phyloP scores from a whole-genome alignment of 1,139 yeast genomes.

The Lodderomyces jiufengensis region DNA sequence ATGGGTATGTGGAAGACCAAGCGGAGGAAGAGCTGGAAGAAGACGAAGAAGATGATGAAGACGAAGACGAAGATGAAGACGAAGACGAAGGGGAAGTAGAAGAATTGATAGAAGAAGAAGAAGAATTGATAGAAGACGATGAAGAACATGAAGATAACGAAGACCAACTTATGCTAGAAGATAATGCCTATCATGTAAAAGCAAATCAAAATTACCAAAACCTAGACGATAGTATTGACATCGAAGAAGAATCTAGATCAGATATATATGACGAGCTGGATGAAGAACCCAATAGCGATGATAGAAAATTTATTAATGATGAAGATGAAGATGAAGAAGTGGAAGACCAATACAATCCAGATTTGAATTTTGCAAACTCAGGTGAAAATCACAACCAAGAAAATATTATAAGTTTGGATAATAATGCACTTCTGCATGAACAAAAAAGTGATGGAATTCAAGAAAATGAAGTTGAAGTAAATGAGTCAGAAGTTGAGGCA shows the following conservation, averaged over 20 bases:
- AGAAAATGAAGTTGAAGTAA: neutral
- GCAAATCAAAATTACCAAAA: too few species aligned
- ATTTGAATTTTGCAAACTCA: constrained; percentile 1
- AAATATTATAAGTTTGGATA: constrained; percentile 1
- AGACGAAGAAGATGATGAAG: constrained; percentile 13
- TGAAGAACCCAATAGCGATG: constrained; percentile 4
- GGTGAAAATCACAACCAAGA: neutral
- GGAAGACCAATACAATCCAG: constrained; percentile 13
- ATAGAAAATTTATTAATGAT: constrained; percentile 2
- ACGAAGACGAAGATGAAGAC: constrained; percentile 12
- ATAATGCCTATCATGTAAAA: too few species aligned
- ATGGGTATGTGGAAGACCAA: neutral
- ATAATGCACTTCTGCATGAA: constrained; percentile 3
- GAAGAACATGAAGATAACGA: neutral
- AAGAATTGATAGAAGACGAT: constrained; percentile 2
- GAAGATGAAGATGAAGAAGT: constrained; percentile 9
- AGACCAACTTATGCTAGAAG: too few species aligned
- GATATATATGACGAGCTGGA: neutral
- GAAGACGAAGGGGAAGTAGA: constrained; percentile 9
- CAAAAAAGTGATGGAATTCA: too few species aligned
- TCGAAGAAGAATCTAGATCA: neutral
- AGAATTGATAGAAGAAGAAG: neutral
- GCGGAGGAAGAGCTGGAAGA: constrained; percentile 13
- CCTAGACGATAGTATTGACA: neutral
- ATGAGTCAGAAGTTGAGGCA: neutral